Evolutionary conservation across 2,329 filamentous ascomycete species (phyloP).

Genomic region (Geosmithia putterillii): DNA sequence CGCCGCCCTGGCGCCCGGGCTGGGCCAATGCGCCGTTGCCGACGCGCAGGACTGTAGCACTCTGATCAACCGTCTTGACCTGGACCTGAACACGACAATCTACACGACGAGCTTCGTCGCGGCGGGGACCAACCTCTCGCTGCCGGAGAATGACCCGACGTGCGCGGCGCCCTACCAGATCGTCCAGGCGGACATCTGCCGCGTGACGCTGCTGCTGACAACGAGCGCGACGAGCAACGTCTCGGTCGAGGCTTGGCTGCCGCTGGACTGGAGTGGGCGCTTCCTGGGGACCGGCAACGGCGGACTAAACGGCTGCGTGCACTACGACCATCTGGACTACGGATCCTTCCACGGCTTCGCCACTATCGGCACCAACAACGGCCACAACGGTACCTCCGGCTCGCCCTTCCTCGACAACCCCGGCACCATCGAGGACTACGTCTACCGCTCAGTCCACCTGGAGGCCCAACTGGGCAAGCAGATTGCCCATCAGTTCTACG

Average conservation of each 20-base stretch:
- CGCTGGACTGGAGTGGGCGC: conserved; percentile 26
- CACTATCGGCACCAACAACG: conserved; percentile 35
- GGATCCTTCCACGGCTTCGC: conserved; percentile 29
- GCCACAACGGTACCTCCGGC: conserved; percentile 30
- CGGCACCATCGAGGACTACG: conserved; percentile 22
- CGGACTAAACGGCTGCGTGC: conserved; percentile 34
- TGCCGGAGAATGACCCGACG: conserved; percentile 22
- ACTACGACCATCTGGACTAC: conserved; percentile 34
- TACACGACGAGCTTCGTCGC: conserved; percentile 20
- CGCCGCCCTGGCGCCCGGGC: background rate
- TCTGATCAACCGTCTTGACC: conserved; percentile 15
- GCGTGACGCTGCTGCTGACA: conserved; percentile 7
- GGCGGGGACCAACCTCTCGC: conserved; percentile 22
- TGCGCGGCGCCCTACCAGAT: conserved; percentile 15
- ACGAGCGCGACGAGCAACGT: conserved; percentile 26
- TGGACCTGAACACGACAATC: conserved; percentile 20
- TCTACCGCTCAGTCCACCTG: conserved; percentile 26
- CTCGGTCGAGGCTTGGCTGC: conserved; percentile 34
- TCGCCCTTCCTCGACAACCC: conserved; percentile 18
- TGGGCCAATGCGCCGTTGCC: background rate
- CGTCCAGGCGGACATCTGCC: conserved; percentile 8
- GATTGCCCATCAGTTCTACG: conserved; percentile 35
- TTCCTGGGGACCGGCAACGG: conserved; percentile 36
- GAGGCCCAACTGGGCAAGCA: conserved; percentile 34
- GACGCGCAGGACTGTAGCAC: conserved; percentile 6